Evolutionary conservation across 768 basidiomycete genomes (phyloP).

Genomic region (Panaeolus papilionaceus): DNA sequence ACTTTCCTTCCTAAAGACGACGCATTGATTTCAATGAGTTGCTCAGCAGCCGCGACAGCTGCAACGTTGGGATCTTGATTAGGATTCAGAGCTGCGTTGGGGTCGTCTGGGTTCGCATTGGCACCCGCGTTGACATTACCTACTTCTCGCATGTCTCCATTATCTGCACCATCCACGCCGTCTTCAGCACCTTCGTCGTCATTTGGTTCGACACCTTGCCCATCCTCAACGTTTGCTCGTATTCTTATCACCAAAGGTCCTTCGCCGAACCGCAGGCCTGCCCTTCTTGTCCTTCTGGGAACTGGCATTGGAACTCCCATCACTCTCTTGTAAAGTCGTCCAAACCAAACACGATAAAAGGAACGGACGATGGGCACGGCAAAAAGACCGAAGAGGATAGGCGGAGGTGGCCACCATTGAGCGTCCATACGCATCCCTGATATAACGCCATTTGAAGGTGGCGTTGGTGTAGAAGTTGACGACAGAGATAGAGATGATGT

Average conservation of each 20-base stretch:
- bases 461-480: background rate
- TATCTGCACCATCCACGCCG: conserved; percentile 10
- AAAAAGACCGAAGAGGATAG: conserved; percentile 59
- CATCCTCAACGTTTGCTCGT: conserved; percentile 31
- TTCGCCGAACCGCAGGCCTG: conserved; percentile 35
- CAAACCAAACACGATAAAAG: conserved; percentile 49
- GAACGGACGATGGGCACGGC: conserved; percentile 54
- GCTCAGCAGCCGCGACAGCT: conserved; percentile 56
- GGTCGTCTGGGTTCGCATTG: conserved; percentile 30
- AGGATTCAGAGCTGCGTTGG: conserved; percentile 30
- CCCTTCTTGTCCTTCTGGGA: conserved; percentile 31
- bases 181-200: conserved; percentile 25
- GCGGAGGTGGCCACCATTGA: conserved; percentile 63
- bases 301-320: conserved; percentile 45
- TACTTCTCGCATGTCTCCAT: conserved; percentile 17
- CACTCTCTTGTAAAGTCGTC: conserved; percentile 46
- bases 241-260: conserved; percentile 45
- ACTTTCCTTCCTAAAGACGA: conserved; percentile 69
- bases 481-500: conserved; percentile 29
- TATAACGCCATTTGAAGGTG: background rate
- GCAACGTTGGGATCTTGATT: conserved; percentile 50
- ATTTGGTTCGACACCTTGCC: conserved; percentile 20
- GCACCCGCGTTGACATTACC: conserved; percentile 23
- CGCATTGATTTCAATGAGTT: conserved; percentile 61
- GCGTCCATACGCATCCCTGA: conserved; percentile 17